Conservation (phyloP, 768 basidiomycete species). For the Leccinum pellstonianum region DNA sequence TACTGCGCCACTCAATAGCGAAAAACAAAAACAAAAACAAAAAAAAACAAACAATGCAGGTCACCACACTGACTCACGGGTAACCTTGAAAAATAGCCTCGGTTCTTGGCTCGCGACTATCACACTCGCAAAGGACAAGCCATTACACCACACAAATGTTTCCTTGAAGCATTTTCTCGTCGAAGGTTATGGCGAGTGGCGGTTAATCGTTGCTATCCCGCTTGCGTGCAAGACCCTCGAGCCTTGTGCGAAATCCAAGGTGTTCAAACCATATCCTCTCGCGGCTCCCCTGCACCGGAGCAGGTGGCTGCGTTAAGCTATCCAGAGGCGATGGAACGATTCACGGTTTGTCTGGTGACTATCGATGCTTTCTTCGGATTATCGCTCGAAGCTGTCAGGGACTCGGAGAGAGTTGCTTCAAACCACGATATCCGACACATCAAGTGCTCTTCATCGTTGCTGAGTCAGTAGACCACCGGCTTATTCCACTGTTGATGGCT, state of each 20-base stretch:
- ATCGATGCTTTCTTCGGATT: not conserved
- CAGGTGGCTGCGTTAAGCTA: slow-evolving; percentile 55
- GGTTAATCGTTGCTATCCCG: too few species aligned
- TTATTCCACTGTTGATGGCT: slow-evolving; percentile 66
- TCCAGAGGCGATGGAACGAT: slow-evolving; percentile 75
- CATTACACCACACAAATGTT: too few species aligned
- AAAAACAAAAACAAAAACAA: too few species aligned
- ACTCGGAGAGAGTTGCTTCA: slow-evolving; percentile 78
- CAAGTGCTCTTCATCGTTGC: slow-evolving; percentile 82
- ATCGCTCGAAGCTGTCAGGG: slow-evolving; percentile 36
- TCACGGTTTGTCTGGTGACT: slow-evolving; percentile 43
- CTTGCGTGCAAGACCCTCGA: slow-evolving; percentile 35
- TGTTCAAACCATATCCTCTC: slow-evolving; percentile 74
- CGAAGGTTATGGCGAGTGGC: too few species aligned
- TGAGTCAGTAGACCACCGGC: slow-evolving; percentile 74
- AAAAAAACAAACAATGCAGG: too few species aligned
- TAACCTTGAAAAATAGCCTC: too few species aligned
- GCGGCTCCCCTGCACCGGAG: slow-evolving; percentile 63
- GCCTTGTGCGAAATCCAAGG: slow-evolving; percentile 82
- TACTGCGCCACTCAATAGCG: too few species aligned
- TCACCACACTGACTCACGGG: too few species aligned
- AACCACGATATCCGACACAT: slow-evolving; percentile 84
- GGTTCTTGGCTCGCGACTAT: too few species aligned
- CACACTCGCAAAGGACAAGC: too few species aligned
- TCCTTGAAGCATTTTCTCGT: too few species aligned